These are phyloP conservation scores for Leccinum subrobustum DNA, from an alignment of 1,284 basidiomycete genomes.

Conservation along the genomic window DNA sequence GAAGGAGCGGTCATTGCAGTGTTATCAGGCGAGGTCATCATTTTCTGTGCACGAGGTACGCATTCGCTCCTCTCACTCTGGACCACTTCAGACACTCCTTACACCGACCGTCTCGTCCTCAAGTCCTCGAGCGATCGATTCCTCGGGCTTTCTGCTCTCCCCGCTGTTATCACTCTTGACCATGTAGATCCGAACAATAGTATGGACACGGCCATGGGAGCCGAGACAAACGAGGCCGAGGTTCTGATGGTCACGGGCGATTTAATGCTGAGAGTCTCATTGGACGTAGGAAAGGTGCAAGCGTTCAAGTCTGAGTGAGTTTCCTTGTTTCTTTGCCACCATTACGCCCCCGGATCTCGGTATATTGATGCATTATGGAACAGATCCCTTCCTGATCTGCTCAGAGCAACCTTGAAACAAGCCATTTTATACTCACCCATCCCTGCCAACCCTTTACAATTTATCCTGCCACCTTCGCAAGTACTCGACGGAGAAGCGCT, in stretches of 20 bases:
- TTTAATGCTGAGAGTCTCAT: slow-evolving; percentile 61
- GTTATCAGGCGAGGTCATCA: slow-evolving; percentile 77
- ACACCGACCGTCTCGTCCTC: slow-evolving; percentile 68
- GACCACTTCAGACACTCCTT: slow-evolving; percentile 55
- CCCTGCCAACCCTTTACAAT: slow-evolving; percentile 76
- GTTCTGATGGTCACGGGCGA: slow-evolving; percentile 64
- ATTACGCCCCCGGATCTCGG: slow-evolving; percentile 36
- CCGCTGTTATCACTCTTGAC: slow-evolving; percentile 26
- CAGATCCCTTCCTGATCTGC: slow-evolving; percentile 60
- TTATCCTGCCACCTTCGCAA: slow-evolving; percentile 73
- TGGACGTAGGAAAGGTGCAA: slow-evolving; percentile 61
- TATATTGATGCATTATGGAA: slow-evolving; percentile 37
- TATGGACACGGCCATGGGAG: slow-evolving; percentile 11
- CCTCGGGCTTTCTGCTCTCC: slow-evolving; percentile 61
- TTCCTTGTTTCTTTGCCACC: slow-evolving; percentile 23
- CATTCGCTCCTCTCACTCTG: not conserved
- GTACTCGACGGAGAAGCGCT: slow-evolving; percentile 73
- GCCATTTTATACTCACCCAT: slow-evolving; percentile 67
- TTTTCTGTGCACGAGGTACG: slow-evolving; percentile 64
- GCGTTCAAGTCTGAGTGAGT: slow-evolving; percentile 59
- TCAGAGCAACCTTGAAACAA: slow-evolving; percentile 85
- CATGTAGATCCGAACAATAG: slow-evolving; percentile 17
- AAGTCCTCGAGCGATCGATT: slow-evolving; percentile 67
- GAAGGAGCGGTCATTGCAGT: slow-evolving; percentile 58
- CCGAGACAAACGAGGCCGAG: slow-evolving; percentile 42